Conservation (phyloP, 208 protist species). For the Trypanosoma caninum region DNA sequence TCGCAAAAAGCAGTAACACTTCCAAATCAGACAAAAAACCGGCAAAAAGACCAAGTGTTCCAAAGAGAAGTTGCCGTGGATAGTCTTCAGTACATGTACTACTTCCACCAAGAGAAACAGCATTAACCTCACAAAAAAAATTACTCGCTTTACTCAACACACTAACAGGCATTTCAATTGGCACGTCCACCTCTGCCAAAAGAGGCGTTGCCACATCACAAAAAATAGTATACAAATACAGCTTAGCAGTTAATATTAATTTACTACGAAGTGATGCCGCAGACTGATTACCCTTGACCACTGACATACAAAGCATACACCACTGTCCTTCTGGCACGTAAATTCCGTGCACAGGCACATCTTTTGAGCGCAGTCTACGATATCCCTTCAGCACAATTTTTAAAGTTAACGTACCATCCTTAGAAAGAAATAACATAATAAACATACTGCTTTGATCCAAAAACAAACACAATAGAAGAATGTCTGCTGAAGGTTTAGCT, state of each 20-base stretch:
- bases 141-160: neutral
- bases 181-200: neutral
- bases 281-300: neutral
- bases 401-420: slow-evolving; percentile 9
- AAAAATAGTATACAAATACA: slow-evolving; percentile 8
- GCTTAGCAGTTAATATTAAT: slow-evolving; percentile 1
- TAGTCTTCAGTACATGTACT: neutral
- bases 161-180: slow-evolving; percentile 13
- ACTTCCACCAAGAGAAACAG: slow-evolving; percentile 5
- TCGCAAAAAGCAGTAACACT: slow-evolving; percentile 15
- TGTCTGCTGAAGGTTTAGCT: neutral
- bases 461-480: slow-evolving; percentile 12
- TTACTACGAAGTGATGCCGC: slow-evolving; percentile 1
- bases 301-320: slow-evolving; percentile 23
- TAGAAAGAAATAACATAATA: slow-evolving; percentile 4
- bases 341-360: slow-evolving; percentile 6
- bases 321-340: slow-evolving; percentile 14
- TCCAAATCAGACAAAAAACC: slow-evolving; percentile 19
- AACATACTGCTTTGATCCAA: slow-evolving; percentile 15
- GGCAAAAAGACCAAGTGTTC: slow-evolving; percentile 19
- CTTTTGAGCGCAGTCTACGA: slow-evolving; percentile 10
- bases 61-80: slow-evolving; percentile 22
- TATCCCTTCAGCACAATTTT: slow-evolving; percentile 2
- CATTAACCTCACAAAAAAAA: slow-evolving; percentile 11
- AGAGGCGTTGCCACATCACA: neutral